Evolutionary conservation across 1,284 basidiomycete species (phyloP), one percentile per base, ranked within the genome.

Genomic region (Golubevia pallescens): DNA sequence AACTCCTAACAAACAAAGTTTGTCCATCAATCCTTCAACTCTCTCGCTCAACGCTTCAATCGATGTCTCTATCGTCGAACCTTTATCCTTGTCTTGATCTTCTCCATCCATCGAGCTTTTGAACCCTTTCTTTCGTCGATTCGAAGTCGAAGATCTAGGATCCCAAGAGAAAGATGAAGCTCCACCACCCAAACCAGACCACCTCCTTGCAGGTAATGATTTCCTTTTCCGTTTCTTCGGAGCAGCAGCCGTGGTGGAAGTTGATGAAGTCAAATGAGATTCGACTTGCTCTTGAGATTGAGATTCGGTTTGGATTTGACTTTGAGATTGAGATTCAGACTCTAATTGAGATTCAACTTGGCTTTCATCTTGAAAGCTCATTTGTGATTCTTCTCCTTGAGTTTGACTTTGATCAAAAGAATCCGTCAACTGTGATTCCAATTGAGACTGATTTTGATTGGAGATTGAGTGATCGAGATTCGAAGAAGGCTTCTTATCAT

Each of bases 151-250:
- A 66, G 19, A 16, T 14, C 20, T 34, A 24, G 28, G 53, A 59
- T 8, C 23, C 51, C 16, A 28, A 21, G 13, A 48, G 23, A 13
- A 32, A 19, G 32, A 34, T 51, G 60, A 19, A 55, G 42, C 24
- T 57, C 28, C n/a, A 61, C 64, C n/a, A 67, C 70, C 73, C 73
- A 74, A 19, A 66, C 67, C 38, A 74, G 73, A 21, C 63, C 67
- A 19, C 71, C 68, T 14, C 19, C 16, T 5, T 60, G 32, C 38
- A 60, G 58, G 10, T 60, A 53, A n/a, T 60, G 54, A 21, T 68
- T 69, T 2, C 61, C 48, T 13, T 62, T n/a, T 19, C 65, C 73
- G 42, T 66, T 60, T 68, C 70, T 72, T 10, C 69, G 63, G 53
- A 65, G 67, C 4, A 68, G 68, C 10, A 38, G 3, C 34, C 10